Percentiles rank a stretch among this genome's conserved stretches.
Evolutionary conservation across 2,329 filamentous ascomycete genomes (phyloP).

Genomic region (Stagonosporopsis vannaccii): DNA sequence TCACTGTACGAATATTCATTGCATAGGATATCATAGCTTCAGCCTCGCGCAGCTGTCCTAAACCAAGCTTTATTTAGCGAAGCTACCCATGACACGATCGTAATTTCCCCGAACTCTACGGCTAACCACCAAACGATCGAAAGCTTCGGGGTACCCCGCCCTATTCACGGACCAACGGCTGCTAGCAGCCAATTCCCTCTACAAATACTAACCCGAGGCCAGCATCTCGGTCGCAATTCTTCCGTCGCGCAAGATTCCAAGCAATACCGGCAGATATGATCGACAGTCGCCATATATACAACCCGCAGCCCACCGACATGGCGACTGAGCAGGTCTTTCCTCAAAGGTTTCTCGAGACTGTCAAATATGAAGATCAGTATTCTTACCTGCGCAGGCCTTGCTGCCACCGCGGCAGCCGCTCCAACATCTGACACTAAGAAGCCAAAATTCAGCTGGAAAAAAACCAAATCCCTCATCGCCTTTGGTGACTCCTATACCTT

Average conservation of each 20-base stretch:
- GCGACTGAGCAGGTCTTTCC: neutral
- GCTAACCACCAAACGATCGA: neutral
- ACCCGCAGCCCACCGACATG: neutral
- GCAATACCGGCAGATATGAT: neutral
- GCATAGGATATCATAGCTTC: slow-evolving; percentile 4
- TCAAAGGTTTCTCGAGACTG: neutral
- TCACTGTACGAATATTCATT: slow-evolving; percentile 3
- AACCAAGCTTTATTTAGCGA: slow-evolving; percentile 1
- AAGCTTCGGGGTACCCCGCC: slow-evolving; percentile 13
- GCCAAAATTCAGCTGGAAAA: slow-evolving; percentile 25
- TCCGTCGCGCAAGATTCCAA: slow-evolving; percentile 11
- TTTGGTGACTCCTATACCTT: slow-evolving; percentile 63
- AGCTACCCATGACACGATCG: neutral
- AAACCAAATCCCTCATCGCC: slow-evolving; percentile 46
- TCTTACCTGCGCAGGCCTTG: slow-evolving; percentile 5
- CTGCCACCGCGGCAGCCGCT: slow-evolving; percentile 5
- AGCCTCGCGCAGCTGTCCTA: neutral
- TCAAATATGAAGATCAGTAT: slow-evolving; percentile 21
- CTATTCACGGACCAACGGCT: neutral
- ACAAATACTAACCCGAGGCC: slow-evolving; percentile 2
- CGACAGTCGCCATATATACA: slow-evolving; percentile 7
- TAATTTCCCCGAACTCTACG: slow-evolving; percentile 1
- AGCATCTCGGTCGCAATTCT: slow-evolving; percentile 24
- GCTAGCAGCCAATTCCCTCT: neutral
- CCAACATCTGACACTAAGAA: neutral